Base-by-base conservation (phyloP, 129 eudicot genomes). In the Arctium lappa region DNA sequence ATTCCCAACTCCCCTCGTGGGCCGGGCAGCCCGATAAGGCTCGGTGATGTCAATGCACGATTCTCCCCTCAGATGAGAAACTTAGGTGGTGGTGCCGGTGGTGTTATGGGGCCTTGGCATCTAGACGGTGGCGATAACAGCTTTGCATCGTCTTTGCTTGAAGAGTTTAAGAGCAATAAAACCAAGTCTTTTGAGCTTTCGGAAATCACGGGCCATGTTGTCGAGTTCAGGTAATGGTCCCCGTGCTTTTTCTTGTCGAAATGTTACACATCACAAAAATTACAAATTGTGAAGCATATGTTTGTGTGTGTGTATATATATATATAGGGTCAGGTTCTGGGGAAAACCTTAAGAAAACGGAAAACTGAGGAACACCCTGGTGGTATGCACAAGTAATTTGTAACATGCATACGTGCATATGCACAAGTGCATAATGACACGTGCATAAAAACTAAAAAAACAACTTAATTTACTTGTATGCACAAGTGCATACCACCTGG, bases 141-240 rank as follows among this genome's bases (percentile, higher is more conserved):
- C 79, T 91, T 91, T 80, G 95, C 90, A 1, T 90, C 97, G 42
- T 89, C 96, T 30, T 81, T 96, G 75, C 88, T 96, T 77, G 99
- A 96, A 78, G 99, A 96, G 88, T 96, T 96, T 68, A 96, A 96
- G 89, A 91, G 91, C 87, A 96, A 96, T 81, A 96, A 96, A 74
- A 89, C 98, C 0, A 93, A 84, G 80, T 89, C 94, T n/a, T 96
- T 96, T 84, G 99, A 96, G 85, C 99, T 96, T 60, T 80, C 90
- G 36, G 99, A 91, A 74, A 96, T 96, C 68, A 86, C 85, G 0
- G 97, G 98, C 18, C 98, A 96, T 83, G 99, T 96, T 63, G 97
- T 96, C 75, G 99, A 96, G 80, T 96, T 96, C 87, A 96, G 99
- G 99, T 96, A 88, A 60, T 8, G 9, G 5, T 60, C 2, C 68